A percentile compares a stretch with the other conserved stretches of the same genome.
These are phyloP conservation scores for Cutaneotrichosporon sp. DNA, from an alignment of 1,284 basidiomycete species.

Conservation along the genomic window DNA sequence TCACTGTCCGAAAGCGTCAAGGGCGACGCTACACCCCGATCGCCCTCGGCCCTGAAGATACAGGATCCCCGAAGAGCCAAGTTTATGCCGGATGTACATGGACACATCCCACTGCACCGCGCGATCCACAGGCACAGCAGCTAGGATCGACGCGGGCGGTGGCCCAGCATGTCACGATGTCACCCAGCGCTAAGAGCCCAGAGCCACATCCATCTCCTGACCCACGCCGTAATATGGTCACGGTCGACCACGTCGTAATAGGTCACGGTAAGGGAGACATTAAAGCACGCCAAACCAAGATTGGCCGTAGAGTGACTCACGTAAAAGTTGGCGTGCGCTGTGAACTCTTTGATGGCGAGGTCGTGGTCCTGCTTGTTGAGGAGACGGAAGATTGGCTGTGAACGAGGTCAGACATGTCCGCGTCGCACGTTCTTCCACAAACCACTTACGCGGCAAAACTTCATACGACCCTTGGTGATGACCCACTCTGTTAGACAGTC, in stretches of 20 bases:
- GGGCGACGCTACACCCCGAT: not conserved
- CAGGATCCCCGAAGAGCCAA: no score
- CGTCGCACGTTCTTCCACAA: not conserved
- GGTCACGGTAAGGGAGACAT: not conserved
- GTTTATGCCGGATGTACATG: no score
- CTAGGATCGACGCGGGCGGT: not conserved
- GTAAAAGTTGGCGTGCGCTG: slow-evolving; percentile 50
- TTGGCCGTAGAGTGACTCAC: slow-evolving; percentile 23
- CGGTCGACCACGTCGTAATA: not conserved
- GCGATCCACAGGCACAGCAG: no score
- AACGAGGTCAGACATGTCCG: not conserved
- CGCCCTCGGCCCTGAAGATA: not conserved
- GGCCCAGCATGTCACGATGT: not conserved
- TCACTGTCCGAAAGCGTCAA: not conserved
- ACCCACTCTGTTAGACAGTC: slow-evolving; percentile 47
- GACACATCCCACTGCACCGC: no score
- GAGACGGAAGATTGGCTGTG: slow-evolving; percentile 49
- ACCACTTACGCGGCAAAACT: slow-evolving; percentile 45
- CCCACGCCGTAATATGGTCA: not conserved
- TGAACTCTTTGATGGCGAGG: slow-evolving; percentile 51
- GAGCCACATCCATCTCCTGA: no score
- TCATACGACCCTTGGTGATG: slow-evolving; percentile 50
- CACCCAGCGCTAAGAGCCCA: not conserved
- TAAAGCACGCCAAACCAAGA: not conserved
- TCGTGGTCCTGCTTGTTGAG: slow-evolving; percentile 49